Base-by-base conservation (phyloP, 2,329 filamentous ascomycete genomes). In the Ophiostoma australiae region DNA sequence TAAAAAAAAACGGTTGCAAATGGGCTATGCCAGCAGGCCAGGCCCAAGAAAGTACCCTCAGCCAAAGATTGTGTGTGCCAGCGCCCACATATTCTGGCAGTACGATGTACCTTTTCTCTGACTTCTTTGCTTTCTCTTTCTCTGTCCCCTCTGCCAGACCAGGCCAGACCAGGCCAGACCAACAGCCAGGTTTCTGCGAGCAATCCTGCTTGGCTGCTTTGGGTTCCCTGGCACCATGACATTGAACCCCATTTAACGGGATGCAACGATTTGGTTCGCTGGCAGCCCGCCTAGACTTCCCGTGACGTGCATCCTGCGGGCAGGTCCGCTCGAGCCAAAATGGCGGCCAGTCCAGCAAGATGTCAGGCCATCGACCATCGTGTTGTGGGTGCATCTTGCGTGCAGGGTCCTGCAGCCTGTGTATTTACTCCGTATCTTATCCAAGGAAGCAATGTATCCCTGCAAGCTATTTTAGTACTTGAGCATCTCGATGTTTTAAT, bases 281-380 rank as follows among this genome's bases (percentile, higher is more conserved):
- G 31, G 61, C 52, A 48, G 52, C 23, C 52, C 52, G 61, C 15
- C 61, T 63, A 63, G 61, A 65, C 61, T 65, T 65, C 31, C 31
- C 61, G 61, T 65, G 61, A 65, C 61, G 61, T 65, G 61, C 61
- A 65, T 65, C 5, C 61, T 65, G 61, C 61, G 17, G 35, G 63
- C 63, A 66, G 63, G 63, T 11, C 35, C 63, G 31, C 63, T 23
- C 17, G 33, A 15, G 20, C 33, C 27, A 35, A 65, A 65, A 58
- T 27, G 52, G 58, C 27, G 58, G 15, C 27, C 31, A 65, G 58
- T 65, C 27, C n/a, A 65, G 13, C 17, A 65, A 15, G n/a, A 15
- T 17, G 17, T 48, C 44, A 48, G 44, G 13, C 37, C 37, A 39
- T 39, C 37, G 37, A 48, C 44, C 44, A 48, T n/a, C 44, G 44